Evolutionary conservation across 1,284 basidiomycete species (phyloP).

Genomic region (Cutaneotrichosporon daszewskae): DNA sequence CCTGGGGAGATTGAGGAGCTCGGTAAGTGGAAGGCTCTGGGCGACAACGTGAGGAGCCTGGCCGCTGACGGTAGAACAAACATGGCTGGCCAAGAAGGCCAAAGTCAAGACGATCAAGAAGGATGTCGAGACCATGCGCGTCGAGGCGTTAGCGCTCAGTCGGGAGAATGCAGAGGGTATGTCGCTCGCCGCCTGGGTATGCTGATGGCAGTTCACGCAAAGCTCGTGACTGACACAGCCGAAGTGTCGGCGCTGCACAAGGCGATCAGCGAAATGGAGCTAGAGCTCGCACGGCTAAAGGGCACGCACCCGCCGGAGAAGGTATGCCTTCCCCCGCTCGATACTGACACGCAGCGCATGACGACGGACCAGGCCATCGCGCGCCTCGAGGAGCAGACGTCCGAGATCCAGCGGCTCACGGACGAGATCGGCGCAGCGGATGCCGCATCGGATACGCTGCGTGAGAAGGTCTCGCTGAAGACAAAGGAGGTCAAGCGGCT

Average conservation of each 20-base stretch:
- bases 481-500: conserved; percentile 59
- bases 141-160: conserved; percentile 52
- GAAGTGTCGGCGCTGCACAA: conserved; percentile 60
- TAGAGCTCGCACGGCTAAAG: conserved; percentile 67
- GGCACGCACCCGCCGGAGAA: conserved; percentile 62
- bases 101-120: conserved; percentile 60
- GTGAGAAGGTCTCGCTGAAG: conserved; percentile 55
- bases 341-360: conserved; percentile 52
- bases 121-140: conserved; percentile 57
- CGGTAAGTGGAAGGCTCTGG: conserved; percentile 23
- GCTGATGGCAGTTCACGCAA: conserved; percentile 26
- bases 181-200: conserved; percentile 1
- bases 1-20: conserved; percentile 64
- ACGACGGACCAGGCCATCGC: conserved; percentile 66
- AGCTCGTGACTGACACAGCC: conserved; percentile 47
- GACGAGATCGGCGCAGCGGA: conserved; percentile 54
- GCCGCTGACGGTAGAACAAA: conserved; percentile 1
- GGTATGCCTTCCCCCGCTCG: conserved; percentile 20
- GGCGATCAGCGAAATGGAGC: conserved; percentile 70
- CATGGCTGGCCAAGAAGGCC: conserved; percentile 63
- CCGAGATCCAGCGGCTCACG: conserved; percentile 65
- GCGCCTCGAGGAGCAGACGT: conserved; percentile 63
- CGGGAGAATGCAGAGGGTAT: conserved; percentile 33
- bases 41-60: not conserved
- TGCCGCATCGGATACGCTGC: conserved; percentile 53